These are phyloP conservation scores for Vigna unguiculata DNA, from an alignment of 306 rosid genomes.

Conservation along the genomic window DNA sequence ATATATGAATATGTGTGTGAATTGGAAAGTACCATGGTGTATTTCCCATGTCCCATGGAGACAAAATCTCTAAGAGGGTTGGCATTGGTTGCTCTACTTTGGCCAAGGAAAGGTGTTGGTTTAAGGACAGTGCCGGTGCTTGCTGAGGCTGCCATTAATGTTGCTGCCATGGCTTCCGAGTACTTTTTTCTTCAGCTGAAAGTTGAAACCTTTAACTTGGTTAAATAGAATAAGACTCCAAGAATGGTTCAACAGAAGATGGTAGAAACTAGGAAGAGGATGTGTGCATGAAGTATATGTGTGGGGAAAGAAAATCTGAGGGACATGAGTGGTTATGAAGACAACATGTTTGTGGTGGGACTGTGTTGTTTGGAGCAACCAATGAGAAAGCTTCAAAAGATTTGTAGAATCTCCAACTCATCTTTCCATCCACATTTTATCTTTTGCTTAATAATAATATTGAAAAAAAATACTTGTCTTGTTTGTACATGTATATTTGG, in stretches of 20 bases:
- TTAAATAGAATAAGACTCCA: neutral
- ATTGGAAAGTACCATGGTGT: slow-evolving; percentile 73
- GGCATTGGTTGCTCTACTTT: slow-evolving; percentile 49
- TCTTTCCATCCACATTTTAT: slow-evolving; percentile 77
- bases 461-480: neutral
- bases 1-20: too few relatives aligned
- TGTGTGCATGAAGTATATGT: too few relatives aligned
- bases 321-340: slow-evolving; percentile 38
- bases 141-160: slow-evolving; percentile 80
- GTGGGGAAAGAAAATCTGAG: slow-evolving; percentile 20
- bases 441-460: slow-evolving; percentile 24
- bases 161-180: slow-evolving; percentile 55
- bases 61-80: slow-evolving; percentile 79
- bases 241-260: slow-evolving; percentile 32
- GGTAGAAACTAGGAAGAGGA: slow-evolving; percentile 20
- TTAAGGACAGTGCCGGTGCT: slow-evolving; percentile 74
- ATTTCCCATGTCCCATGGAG: slow-evolving; percentile 73
- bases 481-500: neutral
- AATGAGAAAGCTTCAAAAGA: slow-evolving; percentile 69
- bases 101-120: slow-evolving; percentile 80
- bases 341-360: slow-evolving; percentile 51
- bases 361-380: slow-evolving; percentile 56
- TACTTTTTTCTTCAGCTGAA: neutral
- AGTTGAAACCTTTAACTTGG: neutral
- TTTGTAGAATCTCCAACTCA: slow-evolving; percentile 59